phyloP scores from a whole-genome alignment of 2,329 filamentous ascomycete genomes.

The Colletotrichum godetiae region DNA sequence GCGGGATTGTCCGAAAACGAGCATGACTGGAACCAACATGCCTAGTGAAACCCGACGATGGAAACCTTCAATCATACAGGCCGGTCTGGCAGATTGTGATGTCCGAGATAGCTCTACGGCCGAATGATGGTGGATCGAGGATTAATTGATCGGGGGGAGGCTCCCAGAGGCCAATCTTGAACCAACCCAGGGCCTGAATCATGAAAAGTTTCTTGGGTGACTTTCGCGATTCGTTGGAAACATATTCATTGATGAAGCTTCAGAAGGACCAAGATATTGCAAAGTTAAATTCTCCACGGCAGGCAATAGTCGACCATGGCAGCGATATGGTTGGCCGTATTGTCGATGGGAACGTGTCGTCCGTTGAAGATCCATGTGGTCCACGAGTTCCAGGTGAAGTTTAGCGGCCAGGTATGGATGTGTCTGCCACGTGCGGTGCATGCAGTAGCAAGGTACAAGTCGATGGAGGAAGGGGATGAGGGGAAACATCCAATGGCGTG shows the following conservation, averaged over 20 bases:
- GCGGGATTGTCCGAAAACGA: neutral
- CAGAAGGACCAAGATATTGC: neutral
- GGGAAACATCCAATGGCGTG: slow-evolving; percentile 23
- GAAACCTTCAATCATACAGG: slow-evolving; percentile 4
- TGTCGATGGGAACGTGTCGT: slow-evolving; percentile 5
- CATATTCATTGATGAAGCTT: neutral
- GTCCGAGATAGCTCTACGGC: neutral
- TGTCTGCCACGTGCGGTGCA: slow-evolving; percentile 32
- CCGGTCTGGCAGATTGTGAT: neutral
- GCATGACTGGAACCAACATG: neutral
- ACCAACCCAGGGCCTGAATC: neutral
- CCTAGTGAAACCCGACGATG: slow-evolving; percentile 9
- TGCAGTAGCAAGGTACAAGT: slow-evolving; percentile 16
- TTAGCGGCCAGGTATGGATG: slow-evolving; percentile 6
- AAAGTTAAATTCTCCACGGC: neutral
- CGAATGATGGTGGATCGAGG: neutral
- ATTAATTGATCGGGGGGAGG: neutral
- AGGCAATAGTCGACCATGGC: neutral
- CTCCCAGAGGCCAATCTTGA: neutral
- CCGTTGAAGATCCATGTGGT: slow-evolving; percentile 13
- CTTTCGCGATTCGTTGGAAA: neutral
- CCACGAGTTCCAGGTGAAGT: slow-evolving; percentile 2
- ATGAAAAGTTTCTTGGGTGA: neutral
- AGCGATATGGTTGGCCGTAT: neutral
- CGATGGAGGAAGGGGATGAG: slow-evolving; percentile 7